These are phyloP conservation scores for Colletotrichum navitas DNA, from an alignment of 2,329 filamentous ascomycete genomes.

Conservation along the genomic window DNA sequence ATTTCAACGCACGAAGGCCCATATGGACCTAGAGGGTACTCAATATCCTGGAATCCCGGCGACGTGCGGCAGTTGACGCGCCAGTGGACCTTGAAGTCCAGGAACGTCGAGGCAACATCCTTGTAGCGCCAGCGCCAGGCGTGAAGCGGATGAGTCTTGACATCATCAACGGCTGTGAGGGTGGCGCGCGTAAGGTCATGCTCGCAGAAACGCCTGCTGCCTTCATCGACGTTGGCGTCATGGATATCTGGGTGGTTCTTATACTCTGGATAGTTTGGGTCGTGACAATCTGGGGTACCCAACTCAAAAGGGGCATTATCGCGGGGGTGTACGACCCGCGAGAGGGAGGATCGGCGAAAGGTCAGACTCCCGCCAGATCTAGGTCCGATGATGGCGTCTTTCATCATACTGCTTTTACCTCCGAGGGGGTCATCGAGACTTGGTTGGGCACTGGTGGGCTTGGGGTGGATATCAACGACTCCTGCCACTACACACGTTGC, in stretches of 20 bases:
- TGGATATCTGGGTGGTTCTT: background rate
- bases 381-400: background rate
- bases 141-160: background rate
- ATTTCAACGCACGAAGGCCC: background rate
- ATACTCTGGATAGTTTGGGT: background rate
- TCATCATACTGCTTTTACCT: background rate
- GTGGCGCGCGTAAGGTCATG: background rate
- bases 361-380: slow-evolving; percentile 47
- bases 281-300: background rate
- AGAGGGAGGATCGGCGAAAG: slow-evolving; percentile 29
- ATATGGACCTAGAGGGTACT: background rate
- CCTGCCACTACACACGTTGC: background rate
- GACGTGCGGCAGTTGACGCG: background rate
- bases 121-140: slow-evolving; percentile 9
- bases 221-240: background rate
- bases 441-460: background rate
- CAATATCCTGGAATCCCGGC: background rate
- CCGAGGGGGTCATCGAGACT: no score
- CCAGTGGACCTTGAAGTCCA: slow-evolving; percentile 15
- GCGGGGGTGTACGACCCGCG: background rate
- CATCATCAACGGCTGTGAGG: slow-evolving; percentile 12
- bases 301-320: background rate
- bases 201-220: background rate
- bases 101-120: background rate
- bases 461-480: no score